A percentile compares a stretch with the other conserved stretches of the same genome.
These are phyloP conservation scores for Backusella tarrabulga DNA, from an alignment of 192 early-diverging fungal species.

Conservation along the genomic window DNA sequence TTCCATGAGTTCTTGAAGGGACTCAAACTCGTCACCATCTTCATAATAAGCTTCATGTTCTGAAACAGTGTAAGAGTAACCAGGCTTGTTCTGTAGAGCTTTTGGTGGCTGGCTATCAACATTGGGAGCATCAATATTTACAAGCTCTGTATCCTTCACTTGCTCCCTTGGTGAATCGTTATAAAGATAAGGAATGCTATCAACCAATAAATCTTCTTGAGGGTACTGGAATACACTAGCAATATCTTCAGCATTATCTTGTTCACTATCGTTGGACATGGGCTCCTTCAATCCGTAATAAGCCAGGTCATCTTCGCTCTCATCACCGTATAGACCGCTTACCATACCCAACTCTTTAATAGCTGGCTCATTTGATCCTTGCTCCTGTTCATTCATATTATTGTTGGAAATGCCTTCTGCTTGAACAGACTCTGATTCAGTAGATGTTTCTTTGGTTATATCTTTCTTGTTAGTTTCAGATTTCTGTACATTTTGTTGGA, in stretches of 20 bases:
- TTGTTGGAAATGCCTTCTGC: background rate
- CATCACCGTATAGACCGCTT: background rate
- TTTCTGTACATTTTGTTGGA: background rate
- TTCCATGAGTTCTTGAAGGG: background rate
- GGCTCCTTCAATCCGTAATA: background rate
- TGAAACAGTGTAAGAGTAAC: background rate
- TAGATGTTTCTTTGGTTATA: background rate
- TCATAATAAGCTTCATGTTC: background rate
- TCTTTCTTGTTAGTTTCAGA: background rate
- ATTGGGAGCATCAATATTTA: background rate
- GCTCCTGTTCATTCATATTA: background rate
- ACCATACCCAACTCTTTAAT: background rate
- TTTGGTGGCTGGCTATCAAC: background rate
- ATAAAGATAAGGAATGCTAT: background rate
- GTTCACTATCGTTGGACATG: background rate
- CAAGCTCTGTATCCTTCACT: background rate
- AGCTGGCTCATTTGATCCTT: background rate
- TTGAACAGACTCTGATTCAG: background rate
- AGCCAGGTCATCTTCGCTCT: background rate
- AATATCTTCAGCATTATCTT: background rate
- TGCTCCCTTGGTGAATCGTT: background rate
- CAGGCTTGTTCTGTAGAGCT: background rate
- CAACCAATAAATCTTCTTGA: background rate
- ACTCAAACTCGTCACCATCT: background rate
- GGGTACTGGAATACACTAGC: background rate